These are phyloP conservation scores for Mycena olivaceomarginata DNA, from an alignment of 768 basidiomycete genomes.

Conservation along the genomic window DNA sequence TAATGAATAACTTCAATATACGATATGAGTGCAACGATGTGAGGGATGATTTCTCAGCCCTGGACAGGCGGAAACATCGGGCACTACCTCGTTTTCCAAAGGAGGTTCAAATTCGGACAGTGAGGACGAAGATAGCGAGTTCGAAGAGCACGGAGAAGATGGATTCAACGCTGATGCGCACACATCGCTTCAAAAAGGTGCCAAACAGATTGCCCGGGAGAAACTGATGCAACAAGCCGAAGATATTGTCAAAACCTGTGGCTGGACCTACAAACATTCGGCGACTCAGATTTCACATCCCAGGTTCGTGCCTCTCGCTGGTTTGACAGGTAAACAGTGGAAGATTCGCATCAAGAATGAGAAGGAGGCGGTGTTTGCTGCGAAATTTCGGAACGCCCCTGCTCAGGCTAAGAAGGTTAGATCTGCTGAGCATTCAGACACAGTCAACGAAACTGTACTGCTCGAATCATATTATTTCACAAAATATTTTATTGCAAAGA, in stretches of 20 bases:
- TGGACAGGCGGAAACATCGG: background rate
- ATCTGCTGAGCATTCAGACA: background rate
- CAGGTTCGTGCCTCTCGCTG: background rate
- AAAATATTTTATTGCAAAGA: constrained; percentile 17
- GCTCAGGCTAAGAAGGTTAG: background rate
- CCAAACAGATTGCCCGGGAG: background rate
- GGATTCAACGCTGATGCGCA: background rate
- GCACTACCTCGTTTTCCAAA: background rate
- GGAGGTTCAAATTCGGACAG: background rate
- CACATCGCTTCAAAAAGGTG: background rate
- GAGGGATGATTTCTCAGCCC: constrained; percentile 1
- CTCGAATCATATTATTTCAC: constrained; percentile 17
- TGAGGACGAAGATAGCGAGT: background rate
- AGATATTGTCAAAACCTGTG: background rate
- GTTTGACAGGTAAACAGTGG: background rate
- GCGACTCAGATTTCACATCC: background rate
- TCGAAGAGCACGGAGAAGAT: background rate
- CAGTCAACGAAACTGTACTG: background rate
- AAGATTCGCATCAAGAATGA: background rate
- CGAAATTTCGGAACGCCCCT: constrained; percentile 3
- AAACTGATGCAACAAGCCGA: background rate
- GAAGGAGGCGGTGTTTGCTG: background rate
- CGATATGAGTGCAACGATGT: background rate
- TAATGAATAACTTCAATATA: constrained; percentile 14
- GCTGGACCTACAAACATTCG: background rate